Base-by-base conservation (phyloP, 169 alveolate genomes). In the Eimeria tenella region DNA sequence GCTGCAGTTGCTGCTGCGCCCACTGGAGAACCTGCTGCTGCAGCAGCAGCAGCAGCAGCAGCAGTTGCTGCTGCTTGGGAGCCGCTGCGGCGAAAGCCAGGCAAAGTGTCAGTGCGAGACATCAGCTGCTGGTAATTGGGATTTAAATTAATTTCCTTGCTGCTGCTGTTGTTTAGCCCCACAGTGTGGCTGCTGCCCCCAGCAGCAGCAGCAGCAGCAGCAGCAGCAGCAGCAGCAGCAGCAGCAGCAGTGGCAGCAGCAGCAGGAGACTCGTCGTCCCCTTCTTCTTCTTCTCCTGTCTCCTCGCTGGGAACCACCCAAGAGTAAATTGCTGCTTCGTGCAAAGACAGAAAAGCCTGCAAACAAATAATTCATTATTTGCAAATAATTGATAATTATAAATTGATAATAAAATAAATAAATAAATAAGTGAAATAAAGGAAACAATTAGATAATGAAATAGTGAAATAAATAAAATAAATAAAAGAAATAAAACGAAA, bases 271-370 rank as follows among this genome's bases (percentile, higher is more conserved):
- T 10, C 42, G 17, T 70, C 79, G 10, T 19, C 84, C 3, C 7
- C 84, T 49, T 49, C 84, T 13, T 74, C 84, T 25, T 13, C 60
- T 13, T 25, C 25, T 10, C 6, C 62, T 4, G 7, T 4, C 60
- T 74, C 60, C 50, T 49, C 93, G 0, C 42, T 50, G 0, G 93
- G 93, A 4, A 86, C 93, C 9, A 86, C 93, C 93, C 93, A 86
- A 19, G 93, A 17, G 56, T 62, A 60, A 10, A 86, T 42, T 13
- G 93, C 73, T 2, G 93, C 93, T 56, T 86, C 93, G 23, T 86
- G 93, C 49, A 86, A 82, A 63, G 68, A 86, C 65, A 49, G 50
- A n/a, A 86, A 63, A 9, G 93, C 93, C 49, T 68, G 79, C 70
- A 31, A 31, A 31, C 42, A 31, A 31, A 31, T 31, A 31, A 31